A percentile compares a stretch with the other conserved stretches of the same genome.
Conservation (phyloP, 108 stramenopile species). For the Conticribra guillardii region DNA sequence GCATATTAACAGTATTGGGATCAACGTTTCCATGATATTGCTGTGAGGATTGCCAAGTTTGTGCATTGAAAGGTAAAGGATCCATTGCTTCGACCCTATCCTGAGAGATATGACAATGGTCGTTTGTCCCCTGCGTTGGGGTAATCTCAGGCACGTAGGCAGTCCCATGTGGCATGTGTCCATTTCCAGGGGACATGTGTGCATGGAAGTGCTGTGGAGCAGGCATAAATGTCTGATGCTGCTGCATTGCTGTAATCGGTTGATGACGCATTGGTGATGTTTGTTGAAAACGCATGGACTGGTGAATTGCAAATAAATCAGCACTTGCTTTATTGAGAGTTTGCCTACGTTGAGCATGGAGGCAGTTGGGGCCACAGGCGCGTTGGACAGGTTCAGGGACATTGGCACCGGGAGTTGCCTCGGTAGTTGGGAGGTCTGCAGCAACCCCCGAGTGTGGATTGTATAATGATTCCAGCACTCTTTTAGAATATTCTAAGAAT, state of each 20-base stretch:
- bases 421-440: not conserved
- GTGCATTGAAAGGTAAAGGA: not conserved
- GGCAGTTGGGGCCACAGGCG: slow-evolving; percentile 41
- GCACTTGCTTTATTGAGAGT: slow-evolving; percentile 29
- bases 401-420: not conserved
- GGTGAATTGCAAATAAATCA: slow-evolving; percentile 13
- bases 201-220: too few relatives aligned
- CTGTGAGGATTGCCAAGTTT: not conserved
- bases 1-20: not conserved
- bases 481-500: slow-evolving; percentile 35
- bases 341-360: slow-evolving; percentile 32
- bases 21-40: not conserved
- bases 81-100: too few relatives aligned
- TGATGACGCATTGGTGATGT: slow-evolving; percentile 3
- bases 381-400: not conserved
- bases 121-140: too few relatives aligned
- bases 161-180: too few relatives aligned
- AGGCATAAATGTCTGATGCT: too few relatives aligned
- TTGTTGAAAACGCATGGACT: slow-evolving; percentile 12
- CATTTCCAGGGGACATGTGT: too few relatives aligned
- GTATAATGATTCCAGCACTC: slow-evolving; percentile 34
- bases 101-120: too few relatives aligned
- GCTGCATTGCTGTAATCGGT: not conserved
- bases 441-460: slow-evolving; percentile 5
- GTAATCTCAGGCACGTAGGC: too few relatives aligned